Percentiles rank a stretch among this genome's conserved stretches.
Evolutionary conservation across 768 basidiomycete genomes (phyloP).

Genomic region (Bullera alba): DNA sequence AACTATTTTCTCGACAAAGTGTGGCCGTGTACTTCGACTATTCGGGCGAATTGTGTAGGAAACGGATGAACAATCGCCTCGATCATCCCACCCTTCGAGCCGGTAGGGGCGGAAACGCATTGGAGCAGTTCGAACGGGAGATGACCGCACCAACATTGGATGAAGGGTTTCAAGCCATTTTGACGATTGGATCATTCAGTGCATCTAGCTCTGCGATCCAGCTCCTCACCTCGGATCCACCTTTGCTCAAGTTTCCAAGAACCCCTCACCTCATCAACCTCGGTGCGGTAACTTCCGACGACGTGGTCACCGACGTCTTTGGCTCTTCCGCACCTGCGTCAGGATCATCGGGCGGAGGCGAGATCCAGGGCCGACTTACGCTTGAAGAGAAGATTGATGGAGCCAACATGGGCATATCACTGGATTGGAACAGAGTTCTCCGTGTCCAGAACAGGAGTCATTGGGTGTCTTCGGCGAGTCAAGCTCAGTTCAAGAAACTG

Average conservation of each 20-base stretch:
- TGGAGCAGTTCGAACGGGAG: conserved; percentile 53
- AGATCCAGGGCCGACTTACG: conserved; percentile 40
- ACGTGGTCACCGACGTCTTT: conserved; percentile 41
- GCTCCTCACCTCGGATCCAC: conserved; percentile 49
- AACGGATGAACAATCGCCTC: conserved; percentile 55
- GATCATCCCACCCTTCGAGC: conserved; percentile 60
- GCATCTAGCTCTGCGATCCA: conserved; percentile 53
- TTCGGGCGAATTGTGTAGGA: conserved; percentile 51
- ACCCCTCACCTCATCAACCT: conserved; percentile 58
- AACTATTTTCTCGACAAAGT: conserved; percentile 51
- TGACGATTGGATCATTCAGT: conserved; percentile 52
- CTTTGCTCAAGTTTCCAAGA: conserved; percentile 57
- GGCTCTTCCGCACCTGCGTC: background rate
- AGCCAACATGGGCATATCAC: conserved; percentile 61
- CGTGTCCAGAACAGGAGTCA: conserved; percentile 59
- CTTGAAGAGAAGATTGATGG: conserved; percentile 64
- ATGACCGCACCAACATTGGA: conserved; percentile 50
- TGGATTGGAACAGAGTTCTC: conserved; percentile 50
- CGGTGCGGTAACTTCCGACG: conserved; percentile 56
- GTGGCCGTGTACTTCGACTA: conserved; percentile 59
- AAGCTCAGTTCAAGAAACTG: conserved; percentile 59
- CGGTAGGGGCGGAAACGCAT: conserved; percentile 43
- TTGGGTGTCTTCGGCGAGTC: conserved; percentile 54
- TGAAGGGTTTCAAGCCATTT: conserved; percentile 56
- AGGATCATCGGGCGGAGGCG: no score